These are phyloP conservation scores for Pichia cactophila DNA, from an alignment of 1,139 yeast genomes.

Conservation along the genomic window DNA sequence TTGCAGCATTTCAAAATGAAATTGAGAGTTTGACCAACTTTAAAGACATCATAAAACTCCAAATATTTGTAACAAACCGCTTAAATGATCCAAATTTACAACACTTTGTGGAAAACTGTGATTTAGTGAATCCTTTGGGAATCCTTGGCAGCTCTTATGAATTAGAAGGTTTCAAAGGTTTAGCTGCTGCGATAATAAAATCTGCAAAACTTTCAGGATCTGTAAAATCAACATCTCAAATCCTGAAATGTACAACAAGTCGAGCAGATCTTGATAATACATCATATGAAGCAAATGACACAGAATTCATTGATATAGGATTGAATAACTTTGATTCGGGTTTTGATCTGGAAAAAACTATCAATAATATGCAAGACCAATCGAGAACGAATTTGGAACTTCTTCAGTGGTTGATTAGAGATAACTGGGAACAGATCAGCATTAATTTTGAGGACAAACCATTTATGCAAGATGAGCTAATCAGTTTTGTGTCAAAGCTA, in stretches of 20 bases:
- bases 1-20: slow-evolving; percentile 27
- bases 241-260: not conserved
- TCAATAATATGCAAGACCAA: slow-evolving; percentile 2
- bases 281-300: not conserved
- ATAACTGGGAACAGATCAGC: slow-evolving; percentile 16
- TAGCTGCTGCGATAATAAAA: not conserved
- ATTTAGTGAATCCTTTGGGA: slow-evolving; percentile 8
- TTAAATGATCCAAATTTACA: slow-evolving; percentile 16
- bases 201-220: not conserved
- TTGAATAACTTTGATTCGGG: not conserved
- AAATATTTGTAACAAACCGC: slow-evolving; percentile 23
- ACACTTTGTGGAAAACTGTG: not conserved
- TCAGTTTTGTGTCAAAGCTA: slow-evolving; percentile 13
- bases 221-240: not conserved
- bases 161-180: slow-evolving; percentile 1
- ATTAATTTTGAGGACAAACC: slow-evolving; percentile 22
- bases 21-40: slow-evolving; percentile 21
- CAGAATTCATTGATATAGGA: not conserved
- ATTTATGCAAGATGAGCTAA: slow-evolving; percentile 17
- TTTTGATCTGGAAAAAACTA: not conserved
- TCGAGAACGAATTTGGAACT: slow-evolving; percentile 13
- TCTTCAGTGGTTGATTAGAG: slow-evolving; percentile 14
- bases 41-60: slow-evolving; percentile 20
- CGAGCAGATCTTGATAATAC: not conserved
- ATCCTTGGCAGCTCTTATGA: not conserved